phyloP scores from a whole-genome alignment of 768 basidiomycete genomes.

The Russula virescens region DNA sequence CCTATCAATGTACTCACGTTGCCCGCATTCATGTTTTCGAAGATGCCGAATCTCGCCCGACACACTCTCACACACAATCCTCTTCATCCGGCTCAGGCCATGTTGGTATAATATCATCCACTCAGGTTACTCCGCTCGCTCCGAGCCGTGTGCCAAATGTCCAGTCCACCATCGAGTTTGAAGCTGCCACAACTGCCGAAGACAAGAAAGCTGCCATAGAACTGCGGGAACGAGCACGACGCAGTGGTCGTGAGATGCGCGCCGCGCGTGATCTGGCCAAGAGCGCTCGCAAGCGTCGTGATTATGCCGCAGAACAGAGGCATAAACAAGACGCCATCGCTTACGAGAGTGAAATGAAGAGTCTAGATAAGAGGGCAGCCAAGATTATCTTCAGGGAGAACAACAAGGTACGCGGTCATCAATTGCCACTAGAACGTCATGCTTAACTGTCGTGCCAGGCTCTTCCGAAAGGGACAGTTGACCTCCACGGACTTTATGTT shows the following conservation, averaged over 20 bases:
- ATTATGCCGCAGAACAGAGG: neutral
- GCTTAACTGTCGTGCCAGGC: neutral
- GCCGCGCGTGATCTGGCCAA: neutral
- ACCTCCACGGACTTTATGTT: slow-evolving; percentile 14
- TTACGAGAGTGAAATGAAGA: too few species aligned
- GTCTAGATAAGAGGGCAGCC: too few species aligned
- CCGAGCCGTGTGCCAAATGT: neutral
- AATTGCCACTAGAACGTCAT: neutral
- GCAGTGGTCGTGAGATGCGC: neutral
- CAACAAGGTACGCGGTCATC: slow-evolving; percentile 5
- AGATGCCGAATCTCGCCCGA: too few species aligned
- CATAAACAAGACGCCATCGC: neutral
- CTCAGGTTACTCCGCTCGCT: neutral
- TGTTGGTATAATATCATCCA: neutral
- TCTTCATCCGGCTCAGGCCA: neutral
- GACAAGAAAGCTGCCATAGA: neutral
- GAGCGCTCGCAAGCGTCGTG: neutral
- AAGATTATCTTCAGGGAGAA: slow-evolving; percentile 12
- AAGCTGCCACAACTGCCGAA: neutral
- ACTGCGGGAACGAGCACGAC: slow-evolving; percentile 2
- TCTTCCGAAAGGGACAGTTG: neutral
- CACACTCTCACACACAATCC: neutral
- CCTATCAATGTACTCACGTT: neutral
- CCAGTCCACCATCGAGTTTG: neutral
- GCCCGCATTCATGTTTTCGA: too few species aligned